Evolutionary conservation across 495 filamentous ascomycete species (phyloP).

Genomic region (Aeminium ludgeri): DNA sequence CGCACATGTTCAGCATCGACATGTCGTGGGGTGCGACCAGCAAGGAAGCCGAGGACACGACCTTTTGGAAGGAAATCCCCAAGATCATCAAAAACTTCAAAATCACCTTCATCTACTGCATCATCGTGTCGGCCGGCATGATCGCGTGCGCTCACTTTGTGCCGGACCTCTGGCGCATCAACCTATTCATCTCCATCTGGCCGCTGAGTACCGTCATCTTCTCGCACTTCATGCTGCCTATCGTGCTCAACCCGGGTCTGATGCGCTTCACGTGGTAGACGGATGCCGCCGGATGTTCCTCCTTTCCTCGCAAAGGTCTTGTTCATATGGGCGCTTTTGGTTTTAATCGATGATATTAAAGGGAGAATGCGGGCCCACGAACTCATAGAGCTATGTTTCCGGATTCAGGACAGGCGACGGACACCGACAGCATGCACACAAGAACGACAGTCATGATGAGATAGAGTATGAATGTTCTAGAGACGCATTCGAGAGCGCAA

Average conservation of each 20-base stretch:
- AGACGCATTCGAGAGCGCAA: too few relatives aligned
- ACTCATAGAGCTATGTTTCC: too few relatives aligned
- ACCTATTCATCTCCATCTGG: constrained; percentile 39
- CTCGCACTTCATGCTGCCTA: constrained; percentile 41
- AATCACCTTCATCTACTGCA: constrained; percentile 36
- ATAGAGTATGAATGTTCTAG: too few relatives aligned
- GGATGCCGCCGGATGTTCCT: too few relatives aligned
- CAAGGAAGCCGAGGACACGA: constrained; percentile 43
- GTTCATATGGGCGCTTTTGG: too few relatives aligned
- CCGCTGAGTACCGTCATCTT: constrained; percentile 37
- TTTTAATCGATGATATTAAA: too few relatives aligned
- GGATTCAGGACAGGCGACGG: too few relatives aligned
- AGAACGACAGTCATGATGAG: too few relatives aligned
- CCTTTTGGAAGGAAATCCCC: constrained; percentile 43
- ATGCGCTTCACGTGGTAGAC: constrained; percentile 49
- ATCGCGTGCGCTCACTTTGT: too few relatives aligned
- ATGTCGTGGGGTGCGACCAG: constrained; percentile 34
- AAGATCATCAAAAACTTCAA: constrained; percentile 42
- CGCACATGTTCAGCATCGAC: constrained; percentile 32
- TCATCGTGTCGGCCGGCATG: constrained; percentile 26
- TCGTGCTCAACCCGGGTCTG: constrained; percentile 45
- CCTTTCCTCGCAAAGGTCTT: too few relatives aligned
- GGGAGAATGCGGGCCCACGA: too few relatives aligned
- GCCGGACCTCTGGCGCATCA: constrained; percentile 39
- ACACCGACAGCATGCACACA: too few relatives aligned